phyloP scores from a whole-genome alignment of 345 rosid species.

The Moricandia moricandioides region DNA sequence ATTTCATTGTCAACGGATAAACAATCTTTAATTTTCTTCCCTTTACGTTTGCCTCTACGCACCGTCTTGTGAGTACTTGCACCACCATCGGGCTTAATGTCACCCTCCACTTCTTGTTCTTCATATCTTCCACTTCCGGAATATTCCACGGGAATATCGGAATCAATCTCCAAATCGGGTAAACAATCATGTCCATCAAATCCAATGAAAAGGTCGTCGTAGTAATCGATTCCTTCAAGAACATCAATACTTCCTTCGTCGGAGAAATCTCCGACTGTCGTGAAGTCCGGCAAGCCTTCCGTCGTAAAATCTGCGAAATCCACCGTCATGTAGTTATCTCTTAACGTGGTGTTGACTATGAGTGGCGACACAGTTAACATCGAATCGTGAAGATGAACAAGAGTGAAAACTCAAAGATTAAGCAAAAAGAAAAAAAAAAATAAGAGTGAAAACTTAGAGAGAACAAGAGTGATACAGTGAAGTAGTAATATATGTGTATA shows the following conservation, averaged over 20 bases:
- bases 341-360: constrained; percentile 39
- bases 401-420: no score
- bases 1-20: constrained; percentile 38
- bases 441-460: not conserved
- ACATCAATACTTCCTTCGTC: constrained; percentile 18
- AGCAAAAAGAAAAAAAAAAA: no score
- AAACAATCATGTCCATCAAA: constrained; percentile 54
- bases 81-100: constrained; percentile 44
- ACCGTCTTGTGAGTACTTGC: constrained; percentile 39
- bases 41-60: constrained; percentile 37
- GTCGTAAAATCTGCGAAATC: constrained; percentile 42
- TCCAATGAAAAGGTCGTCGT: constrained; percentile 69
- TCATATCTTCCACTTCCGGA: constrained; percentile 59
- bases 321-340: constrained; percentile 44
- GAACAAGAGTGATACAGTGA: constrained; percentile 27
- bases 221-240: constrained; percentile 65
- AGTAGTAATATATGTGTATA: not conserved
- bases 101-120: constrained; percentile 43
- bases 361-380: constrained; percentile 79
- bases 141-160: constrained; percentile 63
- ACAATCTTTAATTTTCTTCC: constrained; percentile 53
- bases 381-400: constrained; percentile 19
- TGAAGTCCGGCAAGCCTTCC: constrained; percentile 52
- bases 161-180: constrained; percentile 75
- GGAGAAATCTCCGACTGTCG: constrained; percentile 27